phyloP scores from a whole-genome alignment of 2,329 filamentous ascomycete species.

The Chrysosporium keratinophilum region DNA sequence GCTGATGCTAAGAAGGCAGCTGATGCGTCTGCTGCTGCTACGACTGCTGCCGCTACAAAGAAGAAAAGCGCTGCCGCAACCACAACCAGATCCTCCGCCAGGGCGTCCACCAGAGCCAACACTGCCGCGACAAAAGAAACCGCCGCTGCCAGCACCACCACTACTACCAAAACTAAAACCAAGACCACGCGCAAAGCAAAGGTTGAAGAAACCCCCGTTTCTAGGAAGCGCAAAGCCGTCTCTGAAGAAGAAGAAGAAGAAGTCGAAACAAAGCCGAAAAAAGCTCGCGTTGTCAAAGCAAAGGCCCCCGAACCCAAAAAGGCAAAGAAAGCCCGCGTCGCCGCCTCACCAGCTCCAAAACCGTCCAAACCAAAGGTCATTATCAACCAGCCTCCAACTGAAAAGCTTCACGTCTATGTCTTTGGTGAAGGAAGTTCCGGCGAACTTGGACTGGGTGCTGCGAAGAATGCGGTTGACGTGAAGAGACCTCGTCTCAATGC shows the following conservation, averaged over 20 bases:
- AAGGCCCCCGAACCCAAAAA: slow-evolving; percentile 16
- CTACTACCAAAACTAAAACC: neutral
- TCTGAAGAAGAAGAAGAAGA: slow-evolving; percentile 17
- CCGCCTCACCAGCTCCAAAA: neutral
- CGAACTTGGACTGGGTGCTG: slow-evolving; percentile 66
- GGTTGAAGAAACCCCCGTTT: neutral
- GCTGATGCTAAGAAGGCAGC: slow-evolving; percentile 8
- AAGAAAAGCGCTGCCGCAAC: neutral
- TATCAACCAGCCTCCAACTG: slow-evolving; percentile 53
- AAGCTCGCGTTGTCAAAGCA: slow-evolving; percentile 16
- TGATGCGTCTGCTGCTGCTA: neutral
- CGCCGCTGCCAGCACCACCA: neutral
- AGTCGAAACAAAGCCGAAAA: slow-evolving; percentile 15
- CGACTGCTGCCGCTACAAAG: slow-evolving; percentile 1
- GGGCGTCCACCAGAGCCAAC: slow-evolving; percentile 4
- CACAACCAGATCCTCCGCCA: neutral
- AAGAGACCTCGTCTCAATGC: slow-evolving; percentile 63
- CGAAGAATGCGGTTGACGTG: slow-evolving; percentile 58
- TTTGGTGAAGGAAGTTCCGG: slow-evolving; percentile 73
- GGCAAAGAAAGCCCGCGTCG: slow-evolving; percentile 19
- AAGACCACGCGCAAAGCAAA: slow-evolving; percentile 5
- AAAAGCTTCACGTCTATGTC: slow-evolving; percentile 59
- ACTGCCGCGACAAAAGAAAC: neutral
- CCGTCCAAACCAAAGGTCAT: slow-evolving; percentile 23
- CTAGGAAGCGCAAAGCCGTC: slow-evolving; percentile 11